Evolutionary conservation across 73 alveolate species (phyloP), one percentile per base, ranked within the genome.

Genomic region (Tetrahymena borealis): DNA sequence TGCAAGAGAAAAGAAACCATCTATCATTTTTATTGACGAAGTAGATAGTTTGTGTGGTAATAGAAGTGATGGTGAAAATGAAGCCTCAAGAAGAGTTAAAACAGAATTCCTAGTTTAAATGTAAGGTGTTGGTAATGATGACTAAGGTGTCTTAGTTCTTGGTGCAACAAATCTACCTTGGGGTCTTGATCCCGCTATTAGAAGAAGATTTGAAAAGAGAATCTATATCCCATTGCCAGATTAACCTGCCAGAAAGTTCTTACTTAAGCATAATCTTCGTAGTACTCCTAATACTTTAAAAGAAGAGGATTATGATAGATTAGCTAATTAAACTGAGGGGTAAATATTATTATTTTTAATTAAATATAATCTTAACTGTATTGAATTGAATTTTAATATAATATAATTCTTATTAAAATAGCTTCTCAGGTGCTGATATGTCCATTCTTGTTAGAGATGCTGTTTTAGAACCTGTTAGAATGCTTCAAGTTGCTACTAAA

Each of bases 141-240:
- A 98, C 93, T 97, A 98, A 38, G 98, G 98, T 32, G 96, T 99
- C 39, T 95, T 99, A 39, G 99, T 99, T 32, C 95, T 99, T 38
- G 99, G 99, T n/a, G 99, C 99, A 31, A 98, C 99, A 77, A 99
- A 99, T 96, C 94, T 98, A 16, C 99, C 99, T 7, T 99, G 99
- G 99, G 99, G 96, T 93, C 94, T 99, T 39, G 99, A 99, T 94
- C 97, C 99, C 12, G 99, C 99, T 31, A 96, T 99, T 94, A 97
- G 99, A 91, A 97, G 99, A 85, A 97, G 99, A 91, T 99, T 99
- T 90, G 99, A 98, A 95, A 98, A 98, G 97, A 98, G 99, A 94
- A 98, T 99, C 85, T 98, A 99, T 94, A 99, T 99, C 40, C 98
- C 99, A 13, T 98, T 99, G 41, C 99, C 99, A 31, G 99, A 97